A percentile compares a stretch with the other conserved stretches of the same genome.
Evolutionary conservation across 108 stramenopile genomes (phyloP).

Genomic region (Epithemia pelagica): DNA sequence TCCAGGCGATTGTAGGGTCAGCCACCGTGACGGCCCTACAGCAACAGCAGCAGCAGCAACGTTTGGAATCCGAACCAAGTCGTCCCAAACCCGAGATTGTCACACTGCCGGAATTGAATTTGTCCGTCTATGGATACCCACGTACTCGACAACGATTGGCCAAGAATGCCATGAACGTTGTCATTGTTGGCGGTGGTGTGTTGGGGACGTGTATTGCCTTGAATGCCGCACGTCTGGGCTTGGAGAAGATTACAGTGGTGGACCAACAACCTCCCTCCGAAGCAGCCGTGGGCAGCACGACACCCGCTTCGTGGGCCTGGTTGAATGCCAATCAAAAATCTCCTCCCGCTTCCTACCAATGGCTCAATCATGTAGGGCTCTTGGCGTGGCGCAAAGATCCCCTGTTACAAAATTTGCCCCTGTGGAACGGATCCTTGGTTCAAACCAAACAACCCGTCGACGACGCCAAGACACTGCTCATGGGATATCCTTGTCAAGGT

Average conservation of each 20-base stretch:
- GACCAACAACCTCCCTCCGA: slow-evolving; percentile 12
- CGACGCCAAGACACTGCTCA: slow-evolving; percentile 6
- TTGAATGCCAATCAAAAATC: slow-evolving; percentile 64
- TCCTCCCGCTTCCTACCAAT: slow-evolving; percentile 36
- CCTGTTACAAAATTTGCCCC: slow-evolving; percentile 22
- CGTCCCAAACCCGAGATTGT: not conserved
- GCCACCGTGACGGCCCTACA: too few species aligned
- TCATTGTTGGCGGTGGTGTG: slow-evolving; percentile 34
- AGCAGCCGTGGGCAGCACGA: slow-evolving; percentile 28
- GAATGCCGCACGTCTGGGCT: slow-evolving; percentile 18
- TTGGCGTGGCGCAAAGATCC: slow-evolving; percentile 42
- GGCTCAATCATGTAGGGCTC: slow-evolving; percentile 55
- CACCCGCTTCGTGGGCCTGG: slow-evolving; percentile 58
- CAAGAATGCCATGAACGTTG: slow-evolving; percentile 9
- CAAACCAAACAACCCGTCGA: slow-evolving; percentile 16
- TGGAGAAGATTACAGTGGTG: slow-evolving; percentile 2
- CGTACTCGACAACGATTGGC: not conserved
- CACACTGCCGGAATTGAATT: not conserved
- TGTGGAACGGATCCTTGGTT: slow-evolving; percentile 49
- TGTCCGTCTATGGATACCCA: slow-evolving; percentile 3
- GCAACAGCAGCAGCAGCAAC: too few species aligned
- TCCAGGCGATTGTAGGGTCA: too few species aligned
- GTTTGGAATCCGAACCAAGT: not conserved
- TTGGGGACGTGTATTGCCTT: slow-evolving; percentile 37
- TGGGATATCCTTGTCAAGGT: slow-evolving; percentile 18